Conservation (phyloP, 1,139 yeast species). For the Taphrina communis region DNA sequence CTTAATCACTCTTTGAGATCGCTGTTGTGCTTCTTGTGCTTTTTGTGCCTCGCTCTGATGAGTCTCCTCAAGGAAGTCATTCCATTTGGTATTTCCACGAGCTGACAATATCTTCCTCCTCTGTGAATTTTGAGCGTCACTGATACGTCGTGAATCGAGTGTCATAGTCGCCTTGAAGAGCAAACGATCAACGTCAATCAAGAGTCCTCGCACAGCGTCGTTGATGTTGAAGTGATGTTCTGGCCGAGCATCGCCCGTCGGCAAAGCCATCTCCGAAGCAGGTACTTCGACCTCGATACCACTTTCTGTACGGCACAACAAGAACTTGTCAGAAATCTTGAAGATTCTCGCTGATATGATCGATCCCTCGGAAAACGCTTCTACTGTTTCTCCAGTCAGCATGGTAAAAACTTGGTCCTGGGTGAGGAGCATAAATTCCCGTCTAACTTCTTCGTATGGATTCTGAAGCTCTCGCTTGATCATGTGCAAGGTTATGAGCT, state of each 20-base stretch:
- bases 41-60: constrained; percentile 65
- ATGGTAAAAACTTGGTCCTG: constrained; percentile 80
- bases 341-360: constrained; percentile 78
- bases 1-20: constrained; percentile 77
- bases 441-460: constrained; percentile 84
- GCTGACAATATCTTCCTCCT: constrained; percentile 27
- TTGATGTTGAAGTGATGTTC: constrained; percentile 56
- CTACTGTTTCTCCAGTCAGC: constrained; percentile 84
- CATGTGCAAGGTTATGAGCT: constrained; percentile 81
- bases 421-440: constrained; percentile 69
- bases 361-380: constrained; percentile 70
- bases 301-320: constrained; percentile 72
- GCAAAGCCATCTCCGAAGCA: constrained; percentile 60
- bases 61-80: constrained; percentile 71
- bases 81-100: constrained; percentile 60
- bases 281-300: constrained; percentile 74
- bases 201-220: constrained; percentile 85
- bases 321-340: constrained; percentile 58
- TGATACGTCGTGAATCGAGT: constrained; percentile 68
- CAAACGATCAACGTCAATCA: constrained; percentile 71
- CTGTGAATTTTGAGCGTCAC: constrained; percentile 58
- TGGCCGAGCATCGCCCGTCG: constrained; percentile 28
- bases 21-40: constrained; percentile 58
- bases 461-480: constrained; percentile 86
- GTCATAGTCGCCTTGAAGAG: constrained; percentile 76